These are phyloP conservation scores for Zanthoxylum bungeanum DNA, from an alignment of 345 rosid genomes.

Conservation along the genomic window DNA sequence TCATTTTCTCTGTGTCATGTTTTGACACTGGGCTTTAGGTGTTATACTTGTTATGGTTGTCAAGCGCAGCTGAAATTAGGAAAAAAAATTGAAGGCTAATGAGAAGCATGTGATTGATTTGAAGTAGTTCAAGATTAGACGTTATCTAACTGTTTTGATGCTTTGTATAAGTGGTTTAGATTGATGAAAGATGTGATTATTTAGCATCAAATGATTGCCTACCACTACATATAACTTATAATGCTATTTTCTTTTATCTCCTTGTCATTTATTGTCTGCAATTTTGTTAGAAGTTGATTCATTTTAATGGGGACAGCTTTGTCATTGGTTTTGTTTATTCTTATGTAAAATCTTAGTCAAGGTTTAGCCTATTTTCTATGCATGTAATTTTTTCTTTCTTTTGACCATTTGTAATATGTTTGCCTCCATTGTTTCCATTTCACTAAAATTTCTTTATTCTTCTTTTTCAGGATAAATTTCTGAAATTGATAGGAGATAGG, in stretches of 20 bases:
- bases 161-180: background rate
- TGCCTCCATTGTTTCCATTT: background rate
- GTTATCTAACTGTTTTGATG: background rate
- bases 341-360: background rate
- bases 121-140: background rate
- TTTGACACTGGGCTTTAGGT: background rate
- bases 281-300: background rate
- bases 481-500: constrained; percentile 58
- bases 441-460: background rate
- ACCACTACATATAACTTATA: background rate
- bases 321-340: background rate
- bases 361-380: background rate
- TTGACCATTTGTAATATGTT: background rate
- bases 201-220: background rate
- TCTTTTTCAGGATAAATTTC: constrained; percentile 65
- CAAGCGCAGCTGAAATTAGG: background rate
- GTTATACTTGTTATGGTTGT: no score
- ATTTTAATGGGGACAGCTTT: background rate
- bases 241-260: background rate
- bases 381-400: background rate
- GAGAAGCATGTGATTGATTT: background rate
- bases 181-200: background rate
- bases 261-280: background rate
- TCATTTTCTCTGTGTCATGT: background rate
- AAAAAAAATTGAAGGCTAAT: background rate